These are phyloP conservation scores for Tricholoma flavovirens DNA, from an alignment of 768 basidiomycete genomes.

Conservation along the genomic window DNA sequence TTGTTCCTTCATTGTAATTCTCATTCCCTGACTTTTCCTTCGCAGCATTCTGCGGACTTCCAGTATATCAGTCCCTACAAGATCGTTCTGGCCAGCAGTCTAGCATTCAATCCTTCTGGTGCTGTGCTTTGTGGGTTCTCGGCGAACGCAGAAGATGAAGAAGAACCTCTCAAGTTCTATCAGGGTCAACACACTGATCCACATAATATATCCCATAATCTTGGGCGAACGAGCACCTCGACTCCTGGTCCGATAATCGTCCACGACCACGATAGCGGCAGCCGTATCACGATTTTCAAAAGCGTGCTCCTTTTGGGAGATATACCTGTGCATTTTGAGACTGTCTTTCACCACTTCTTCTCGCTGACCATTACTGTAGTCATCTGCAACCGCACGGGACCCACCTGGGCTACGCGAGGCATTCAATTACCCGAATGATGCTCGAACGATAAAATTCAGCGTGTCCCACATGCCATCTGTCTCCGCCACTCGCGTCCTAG, in stretches of 20 bases:
- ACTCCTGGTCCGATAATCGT: conserved; percentile 30
- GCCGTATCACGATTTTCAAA: background rate
- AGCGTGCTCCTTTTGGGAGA: conserved; percentile 5
- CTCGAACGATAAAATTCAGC: conserved; percentile 1
- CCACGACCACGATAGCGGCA: background rate
- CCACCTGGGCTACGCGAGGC: conserved; percentile 1
- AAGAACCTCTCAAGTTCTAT: background rate
- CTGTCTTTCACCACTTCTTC: background rate
- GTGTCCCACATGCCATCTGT: background rate
- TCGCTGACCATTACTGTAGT: conserved; percentile 4
- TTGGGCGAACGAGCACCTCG: conserved; percentile 41
- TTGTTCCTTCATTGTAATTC: background rate
- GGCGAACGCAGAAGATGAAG: background rate
- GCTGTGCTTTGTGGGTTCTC: background rate
- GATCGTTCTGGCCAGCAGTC: background rate
- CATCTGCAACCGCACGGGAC: conserved; percentile 1
- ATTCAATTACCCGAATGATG: conserved; percentile 2
- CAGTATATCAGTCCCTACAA: background rate
- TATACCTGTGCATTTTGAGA: conserved; percentile 1
- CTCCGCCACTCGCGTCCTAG: background rate
- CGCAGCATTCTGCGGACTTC: background rate
- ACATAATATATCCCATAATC: background rate
- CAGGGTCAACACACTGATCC: background rate
- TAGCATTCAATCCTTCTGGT: background rate
- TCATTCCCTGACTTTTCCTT: background rate